Percentiles rank a stretch among this genome's conserved stretches.
These are phyloP conservation scores for Cucumis cinereus DNA, from an alignment of 306 rosid genomes.

Conservation along the genomic window DNA sequence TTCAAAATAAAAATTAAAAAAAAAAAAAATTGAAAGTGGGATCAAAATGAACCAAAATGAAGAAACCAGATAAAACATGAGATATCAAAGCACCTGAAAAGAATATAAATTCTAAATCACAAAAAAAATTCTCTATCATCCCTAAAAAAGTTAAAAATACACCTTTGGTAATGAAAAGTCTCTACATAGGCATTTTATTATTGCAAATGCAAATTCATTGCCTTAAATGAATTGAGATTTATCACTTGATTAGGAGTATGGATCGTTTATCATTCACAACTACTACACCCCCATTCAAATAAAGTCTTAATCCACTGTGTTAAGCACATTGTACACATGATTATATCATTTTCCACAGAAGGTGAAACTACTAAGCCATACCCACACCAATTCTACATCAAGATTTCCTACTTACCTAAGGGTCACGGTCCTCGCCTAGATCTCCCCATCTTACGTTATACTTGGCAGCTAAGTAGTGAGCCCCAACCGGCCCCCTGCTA, in stretches of 20 bases:
- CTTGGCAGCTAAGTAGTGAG: slow-evolving; percentile 86
- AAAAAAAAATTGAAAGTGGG: too few relatives aligned
- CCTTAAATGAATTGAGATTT: background rate
- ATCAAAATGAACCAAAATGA: too few relatives aligned
- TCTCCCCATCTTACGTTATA: slow-evolving; percentile 93
- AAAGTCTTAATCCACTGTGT: background rate
- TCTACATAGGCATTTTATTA: background rate
- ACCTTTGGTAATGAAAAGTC: background rate
- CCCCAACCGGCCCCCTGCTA: slow-evolving; percentile 92
- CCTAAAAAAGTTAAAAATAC: background rate
- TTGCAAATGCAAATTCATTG: slow-evolving; percentile 3
- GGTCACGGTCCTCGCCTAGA: slow-evolving; percentile 32
- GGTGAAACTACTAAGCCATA: background rate
- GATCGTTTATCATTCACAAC: background rate
- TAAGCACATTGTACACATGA: background rate
- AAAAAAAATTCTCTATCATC: background rate
- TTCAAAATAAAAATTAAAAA: too few relatives aligned
- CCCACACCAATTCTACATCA: background rate
- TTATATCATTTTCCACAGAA: background rate
- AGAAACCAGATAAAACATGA: too few relatives aligned
- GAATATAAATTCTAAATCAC: background rate
- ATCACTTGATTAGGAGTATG: background rate
- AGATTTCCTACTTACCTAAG: slow-evolving; percentile 5
- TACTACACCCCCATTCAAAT: background rate
- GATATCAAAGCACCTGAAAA: background rate